These are phyloP conservation scores for Phytophthora macrochlamydospora DNA, from an alignment of 352 stramenopile species.

Conservation along the genomic window DNA sequence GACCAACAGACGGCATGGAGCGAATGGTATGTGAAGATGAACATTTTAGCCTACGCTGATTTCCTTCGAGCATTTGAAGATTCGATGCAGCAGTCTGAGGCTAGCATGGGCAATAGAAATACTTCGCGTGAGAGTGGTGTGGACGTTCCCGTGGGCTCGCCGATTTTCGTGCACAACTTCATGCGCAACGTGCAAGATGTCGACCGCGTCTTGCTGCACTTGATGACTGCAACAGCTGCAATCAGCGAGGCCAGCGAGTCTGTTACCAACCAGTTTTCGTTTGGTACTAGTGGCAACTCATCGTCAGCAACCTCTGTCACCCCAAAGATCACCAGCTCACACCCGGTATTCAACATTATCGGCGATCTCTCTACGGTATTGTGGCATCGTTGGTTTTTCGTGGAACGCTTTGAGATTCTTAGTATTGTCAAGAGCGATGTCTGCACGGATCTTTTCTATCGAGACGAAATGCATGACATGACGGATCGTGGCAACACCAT, in stretches of 20 bases:
- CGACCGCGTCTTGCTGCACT: slow-evolving; percentile 81
- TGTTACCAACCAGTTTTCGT: slow-evolving; percentile 74
- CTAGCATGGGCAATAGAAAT: slow-evolving; percentile 12
- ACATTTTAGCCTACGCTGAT: slow-evolving; percentile 79
- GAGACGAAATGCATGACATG: slow-evolving; percentile 38
- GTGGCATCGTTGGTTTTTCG: slow-evolving; percentile 91
- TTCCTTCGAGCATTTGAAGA: slow-evolving; percentile 88
- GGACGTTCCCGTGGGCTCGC: slow-evolving; percentile 33
- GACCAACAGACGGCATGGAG: slow-evolving; percentile 57
- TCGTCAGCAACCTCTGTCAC: slow-evolving; percentile 28
- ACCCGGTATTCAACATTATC: slow-evolving; percentile 91
- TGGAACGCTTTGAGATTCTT: slow-evolving; percentile 88
- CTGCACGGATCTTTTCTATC: slow-evolving; percentile 72
- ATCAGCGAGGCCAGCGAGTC: slow-evolving; percentile 45
- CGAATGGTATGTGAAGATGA: slow-evolving; percentile 89
- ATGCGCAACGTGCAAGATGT: slow-evolving; percentile 88
- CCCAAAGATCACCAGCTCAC: slow-evolving; percentile 54
- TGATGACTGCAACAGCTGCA: slow-evolving; percentile 76
- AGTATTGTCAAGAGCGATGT: slow-evolving; percentile 71
- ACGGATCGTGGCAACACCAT: slow-evolving; percentile 34
- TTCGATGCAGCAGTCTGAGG: slow-evolving; percentile 35
- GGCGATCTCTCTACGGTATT: slow-evolving; percentile 85
- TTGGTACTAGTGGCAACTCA: slow-evolving; percentile 53
- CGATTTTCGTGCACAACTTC: slow-evolving; percentile 75
- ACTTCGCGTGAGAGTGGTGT: background rate